phyloP scores from a whole-genome alignment of 2,329 filamentous ascomycete species.

The Fusarium citri region DNA sequence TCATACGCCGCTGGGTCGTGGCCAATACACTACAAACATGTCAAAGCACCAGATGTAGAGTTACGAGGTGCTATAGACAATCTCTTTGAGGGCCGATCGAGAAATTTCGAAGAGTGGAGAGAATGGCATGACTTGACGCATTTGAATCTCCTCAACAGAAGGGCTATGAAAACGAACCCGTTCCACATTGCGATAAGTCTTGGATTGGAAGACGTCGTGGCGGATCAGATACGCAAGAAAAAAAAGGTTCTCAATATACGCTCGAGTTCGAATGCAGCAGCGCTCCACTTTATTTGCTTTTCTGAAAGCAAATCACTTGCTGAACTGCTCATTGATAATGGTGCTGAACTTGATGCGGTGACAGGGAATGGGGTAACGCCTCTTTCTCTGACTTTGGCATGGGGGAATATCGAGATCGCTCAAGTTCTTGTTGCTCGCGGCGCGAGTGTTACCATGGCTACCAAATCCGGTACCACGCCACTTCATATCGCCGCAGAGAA shows the following conservation, averaged over 20 bases:
- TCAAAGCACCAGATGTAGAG: neutral
- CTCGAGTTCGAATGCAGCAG: neutral
- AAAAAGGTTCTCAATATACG: neutral
- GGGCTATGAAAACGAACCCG: neutral
- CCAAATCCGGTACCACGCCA: accelerated
- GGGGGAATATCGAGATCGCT: neutral
- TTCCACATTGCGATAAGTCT: neutral
- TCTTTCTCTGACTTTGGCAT: neutral
- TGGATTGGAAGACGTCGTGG: neutral
- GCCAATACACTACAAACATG: neutral
- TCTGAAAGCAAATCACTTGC: accelerated
- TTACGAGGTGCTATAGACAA: neutral
- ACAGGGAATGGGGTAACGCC: neutral
- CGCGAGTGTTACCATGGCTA: neutral
- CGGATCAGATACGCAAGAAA: neutral
- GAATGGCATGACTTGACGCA: neutral
- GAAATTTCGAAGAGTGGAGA: neutral
- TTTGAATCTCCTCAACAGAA: neutral
- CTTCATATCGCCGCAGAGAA: neutral
- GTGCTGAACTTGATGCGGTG: accelerated
- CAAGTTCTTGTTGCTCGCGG: neutral
- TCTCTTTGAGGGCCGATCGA: neutral
- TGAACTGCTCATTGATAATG: neutral
- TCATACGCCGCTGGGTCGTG: accelerated
- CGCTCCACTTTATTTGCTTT: accelerated